These are phyloP conservation scores for Geotrichum citri-aurantii DNA, from an alignment of 1,139 yeast species.

Conservation along the genomic window DNA sequence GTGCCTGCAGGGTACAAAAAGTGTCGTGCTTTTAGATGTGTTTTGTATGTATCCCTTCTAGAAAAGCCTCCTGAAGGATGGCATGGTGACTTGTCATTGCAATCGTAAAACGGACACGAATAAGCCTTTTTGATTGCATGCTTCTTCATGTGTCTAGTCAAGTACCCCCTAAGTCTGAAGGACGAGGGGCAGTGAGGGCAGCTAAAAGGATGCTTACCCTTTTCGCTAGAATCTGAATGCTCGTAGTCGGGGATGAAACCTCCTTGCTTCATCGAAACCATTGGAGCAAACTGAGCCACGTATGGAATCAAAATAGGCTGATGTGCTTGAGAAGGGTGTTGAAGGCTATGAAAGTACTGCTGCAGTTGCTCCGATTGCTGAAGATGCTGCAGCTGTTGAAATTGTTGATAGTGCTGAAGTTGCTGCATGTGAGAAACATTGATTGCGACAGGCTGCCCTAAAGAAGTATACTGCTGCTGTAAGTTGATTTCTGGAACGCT, in stretches of 20 bases:
- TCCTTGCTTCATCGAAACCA: background rate
- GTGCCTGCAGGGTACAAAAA: slow-evolving; percentile 85
- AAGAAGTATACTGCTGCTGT: background rate
- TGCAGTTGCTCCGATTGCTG: background rate
- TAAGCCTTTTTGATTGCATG: slow-evolving; percentile 84
- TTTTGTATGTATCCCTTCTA: slow-evolving; percentile 90
- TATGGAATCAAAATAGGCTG: background rate
- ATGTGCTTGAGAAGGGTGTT: background rate
- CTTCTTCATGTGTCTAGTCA: slow-evolving; percentile 88
- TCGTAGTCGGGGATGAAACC: background rate
- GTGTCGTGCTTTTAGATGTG: slow-evolving; percentile 89
- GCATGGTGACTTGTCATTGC: slow-evolving; percentile 42
- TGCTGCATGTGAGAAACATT: background rate
- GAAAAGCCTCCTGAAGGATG: slow-evolving; percentile 94
- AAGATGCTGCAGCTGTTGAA: background rate
- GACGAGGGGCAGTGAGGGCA: slow-evolving; percentile 72
- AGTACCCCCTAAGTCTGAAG: slow-evolving; percentile 80
- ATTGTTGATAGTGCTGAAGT: background rate
- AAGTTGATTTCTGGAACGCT: background rate
- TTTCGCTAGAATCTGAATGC: background rate
- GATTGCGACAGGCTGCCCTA: background rate
- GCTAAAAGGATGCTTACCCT: slow-evolving; percentile 24
- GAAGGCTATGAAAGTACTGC: background rate
- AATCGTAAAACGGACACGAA: slow-evolving; percentile 74
- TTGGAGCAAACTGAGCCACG: background rate